Evolutionary conservation across 352 stramenopile genomes (phyloP).

Genomic region (Pythium plurisporium): DNA sequence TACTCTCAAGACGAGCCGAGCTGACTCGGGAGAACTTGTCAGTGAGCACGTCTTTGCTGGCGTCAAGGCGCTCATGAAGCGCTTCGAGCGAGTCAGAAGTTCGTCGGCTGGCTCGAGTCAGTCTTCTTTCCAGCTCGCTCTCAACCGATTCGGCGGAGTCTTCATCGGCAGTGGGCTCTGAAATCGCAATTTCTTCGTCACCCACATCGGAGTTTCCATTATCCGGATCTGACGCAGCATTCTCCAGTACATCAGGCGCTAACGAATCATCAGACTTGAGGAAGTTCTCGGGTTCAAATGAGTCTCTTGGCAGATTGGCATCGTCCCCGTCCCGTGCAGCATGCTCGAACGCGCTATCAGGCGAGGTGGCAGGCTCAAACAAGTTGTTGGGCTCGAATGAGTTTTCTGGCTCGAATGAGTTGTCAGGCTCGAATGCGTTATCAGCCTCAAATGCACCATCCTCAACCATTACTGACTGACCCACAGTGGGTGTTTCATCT

Average conservation of each 20-base stretch:
- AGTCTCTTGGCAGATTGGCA: too few relatives aligned
- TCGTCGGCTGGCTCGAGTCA: conserved; percentile 3
- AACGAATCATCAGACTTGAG: too few relatives aligned
- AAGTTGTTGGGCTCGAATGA: neutral
- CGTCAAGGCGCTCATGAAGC: conserved; percentile 19
- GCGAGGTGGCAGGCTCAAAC: neutral
- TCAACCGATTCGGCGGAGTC: conserved; percentile 3
- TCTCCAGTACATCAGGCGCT: neutral
- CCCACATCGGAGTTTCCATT: neutral
- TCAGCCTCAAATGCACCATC: neutral
- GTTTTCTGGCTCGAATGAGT: neutral
- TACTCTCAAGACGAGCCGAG: conserved; percentile 18
- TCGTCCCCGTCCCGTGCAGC: neutral
- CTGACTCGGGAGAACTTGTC: conserved; percentile 24
- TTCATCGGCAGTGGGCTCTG: neutral
- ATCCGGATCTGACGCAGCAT: neutral
- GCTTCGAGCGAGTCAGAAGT: conserved; percentile 16
- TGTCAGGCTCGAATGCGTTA: neutral
- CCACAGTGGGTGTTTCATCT: too few relatives aligned
- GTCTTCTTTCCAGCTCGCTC: neutral
- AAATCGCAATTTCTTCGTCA: neutral
- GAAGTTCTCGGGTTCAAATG: too few relatives aligned
- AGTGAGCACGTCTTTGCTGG: conserved; percentile 11
- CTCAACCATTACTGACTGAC: too few relatives aligned
- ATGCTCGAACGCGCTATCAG: neutral